These are phyloP conservation scores for Fomitopsis palustris DNA, from an alignment of 1,284 basidiomycete genomes.

Conservation along the genomic window DNA sequence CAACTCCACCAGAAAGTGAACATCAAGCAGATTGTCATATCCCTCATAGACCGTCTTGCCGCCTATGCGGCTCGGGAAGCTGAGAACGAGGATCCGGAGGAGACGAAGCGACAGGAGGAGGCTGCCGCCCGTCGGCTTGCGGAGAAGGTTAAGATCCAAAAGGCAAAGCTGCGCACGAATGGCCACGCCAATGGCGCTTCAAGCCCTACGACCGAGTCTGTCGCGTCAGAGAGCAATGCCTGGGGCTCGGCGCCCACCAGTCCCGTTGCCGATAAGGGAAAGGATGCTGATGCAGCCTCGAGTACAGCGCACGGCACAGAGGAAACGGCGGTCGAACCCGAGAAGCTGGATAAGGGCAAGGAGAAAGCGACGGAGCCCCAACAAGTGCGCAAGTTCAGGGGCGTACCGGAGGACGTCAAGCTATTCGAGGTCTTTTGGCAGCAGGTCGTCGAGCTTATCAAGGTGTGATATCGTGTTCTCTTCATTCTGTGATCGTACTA, in stretches of 20 bases:
- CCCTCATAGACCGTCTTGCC: constrained; percentile 92
- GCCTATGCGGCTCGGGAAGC: constrained; percentile 92
- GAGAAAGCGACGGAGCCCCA: constrained; percentile 36
- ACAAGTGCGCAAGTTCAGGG: constrained; percentile 78
- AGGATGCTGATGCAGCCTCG: constrained; percentile 12
- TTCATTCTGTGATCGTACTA: background rate
- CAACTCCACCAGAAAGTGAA: constrained; percentile 95
- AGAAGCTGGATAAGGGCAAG: constrained; percentile 50
- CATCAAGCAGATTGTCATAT: constrained; percentile 95
- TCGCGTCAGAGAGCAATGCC: constrained; percentile 16
- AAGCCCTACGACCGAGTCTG: constrained; percentile 17
- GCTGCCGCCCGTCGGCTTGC: constrained; percentile 83
- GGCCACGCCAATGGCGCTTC: constrained; percentile 23
- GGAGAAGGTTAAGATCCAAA: constrained; percentile 79
- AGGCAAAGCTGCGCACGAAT: constrained; percentile 55
- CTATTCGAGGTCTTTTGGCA: constrained; percentile 98
- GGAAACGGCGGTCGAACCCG: constrained; percentile 18
- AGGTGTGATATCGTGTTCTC: constrained; percentile 45
- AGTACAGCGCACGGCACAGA: constrained; percentile 5
- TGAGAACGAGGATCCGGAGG: constrained; percentile 90
- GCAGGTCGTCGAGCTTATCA: constrained; percentile 95
- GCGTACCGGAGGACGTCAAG: constrained; percentile 88
- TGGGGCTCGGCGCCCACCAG: constrained; percentile 32
- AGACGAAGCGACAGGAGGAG: constrained; percentile 87
- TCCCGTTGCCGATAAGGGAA: constrained; percentile 18